phyloP scores from a whole-genome alignment of 2,329 filamentous ascomycete genomes.

The Fonsecaea monophora region DNA sequence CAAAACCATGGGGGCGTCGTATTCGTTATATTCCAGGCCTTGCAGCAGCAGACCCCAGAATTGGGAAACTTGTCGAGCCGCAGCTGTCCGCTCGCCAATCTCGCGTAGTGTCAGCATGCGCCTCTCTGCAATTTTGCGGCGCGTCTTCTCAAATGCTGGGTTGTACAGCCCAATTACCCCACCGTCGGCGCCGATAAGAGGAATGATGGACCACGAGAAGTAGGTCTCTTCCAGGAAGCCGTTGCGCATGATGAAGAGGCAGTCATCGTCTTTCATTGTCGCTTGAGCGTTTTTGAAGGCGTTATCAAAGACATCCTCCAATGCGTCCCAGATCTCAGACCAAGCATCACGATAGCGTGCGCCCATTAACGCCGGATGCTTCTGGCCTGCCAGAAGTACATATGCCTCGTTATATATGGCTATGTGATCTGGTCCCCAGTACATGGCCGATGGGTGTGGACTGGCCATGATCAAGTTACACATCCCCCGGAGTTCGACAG shows the following conservation, averaged over 20 bases:
- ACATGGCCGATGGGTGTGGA: conserved; percentile 76
- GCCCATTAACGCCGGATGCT: conserved; percentile 79
- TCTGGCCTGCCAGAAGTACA: conserved; percentile 73
- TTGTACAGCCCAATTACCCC: conserved; percentile 79
- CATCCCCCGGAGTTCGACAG: conserved; percentile 74
- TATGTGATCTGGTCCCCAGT: conserved; percentile 75
- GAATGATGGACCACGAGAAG: conserved; percentile 79
- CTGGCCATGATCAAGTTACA: conserved; percentile 82
- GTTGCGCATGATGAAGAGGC: conserved; percentile 72
- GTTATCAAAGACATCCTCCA: conserved; percentile 71
- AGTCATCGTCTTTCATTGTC: conserved; percentile 84
- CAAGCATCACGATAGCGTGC: conserved; percentile 71
- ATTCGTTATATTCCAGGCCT: conserved; percentile 75
- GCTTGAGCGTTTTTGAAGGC: conserved; percentile 75
- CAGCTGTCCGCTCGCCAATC: conserved; percentile 75
- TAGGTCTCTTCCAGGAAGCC: conserved; percentile 76
- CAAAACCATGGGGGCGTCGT: conserved; percentile 76
- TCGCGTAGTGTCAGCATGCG: conserved; percentile 80
- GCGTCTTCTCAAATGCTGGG: conserved; percentile 80
- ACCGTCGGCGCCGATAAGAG: conserved; percentile 75
- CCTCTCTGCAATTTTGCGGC: conserved; percentile 77
- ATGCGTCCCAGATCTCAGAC: conserved; percentile 75
- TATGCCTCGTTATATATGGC: conserved; percentile 77
- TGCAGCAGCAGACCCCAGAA: conserved; percentile 76
- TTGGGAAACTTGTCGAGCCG: conserved; percentile 72